Evolutionary conservation across 108 stramenopile species (phyloP).

Genomic region (Conticribra guillardii): DNA sequence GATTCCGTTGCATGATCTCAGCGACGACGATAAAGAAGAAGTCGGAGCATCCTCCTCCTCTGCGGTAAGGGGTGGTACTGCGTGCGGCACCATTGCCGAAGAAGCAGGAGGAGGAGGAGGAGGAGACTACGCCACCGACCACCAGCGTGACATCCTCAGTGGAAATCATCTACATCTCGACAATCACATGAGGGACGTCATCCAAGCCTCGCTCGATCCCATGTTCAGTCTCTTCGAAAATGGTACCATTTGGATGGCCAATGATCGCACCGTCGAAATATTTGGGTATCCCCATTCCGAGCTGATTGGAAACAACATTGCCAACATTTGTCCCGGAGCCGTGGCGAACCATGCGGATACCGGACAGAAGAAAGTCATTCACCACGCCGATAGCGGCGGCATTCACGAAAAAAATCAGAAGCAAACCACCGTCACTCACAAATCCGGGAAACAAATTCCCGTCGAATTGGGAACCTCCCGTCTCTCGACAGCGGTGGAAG

Average conservation of each 20-base stretch:
- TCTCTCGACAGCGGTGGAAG: slow-evolving; percentile 30
- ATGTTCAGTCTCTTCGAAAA: slow-evolving; percentile 45
- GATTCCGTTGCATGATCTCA: slow-evolving; percentile 16
- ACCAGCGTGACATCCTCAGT: neutral
- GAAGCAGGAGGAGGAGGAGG: slow-evolving; percentile 13
- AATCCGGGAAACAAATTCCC: slow-evolving; percentile 36
- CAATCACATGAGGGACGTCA: slow-evolving; percentile 32
- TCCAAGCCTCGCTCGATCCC: slow-evolving; percentile 49
- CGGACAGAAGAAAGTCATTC: slow-evolving; percentile 29
- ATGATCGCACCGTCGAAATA: slow-evolving; percentile 27
- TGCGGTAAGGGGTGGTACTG: too few species aligned
- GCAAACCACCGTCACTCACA: slow-evolving; percentile 11
- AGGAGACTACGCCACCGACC: neutral
- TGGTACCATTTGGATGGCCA: slow-evolving; percentile 46
- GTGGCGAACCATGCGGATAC: slow-evolving; percentile 35
- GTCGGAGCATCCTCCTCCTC: too few species aligned
- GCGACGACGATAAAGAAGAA: neutral
- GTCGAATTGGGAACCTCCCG: slow-evolving; percentile 37
- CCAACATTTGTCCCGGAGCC: slow-evolving; percentile 33
- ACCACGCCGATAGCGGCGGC: slow-evolving; percentile 32
- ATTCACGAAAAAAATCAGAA: too few species aligned
- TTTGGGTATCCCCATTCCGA: slow-evolving; percentile 49
- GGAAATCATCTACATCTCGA: slow-evolving; percentile 1
- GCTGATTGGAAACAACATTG: slow-evolving; percentile 42
- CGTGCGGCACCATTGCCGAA: too few species aligned